Evolutionary conservation across 2,329 filamentous ascomycete species (phyloP).

Genomic region (Alternaria ventricosa): DNA sequence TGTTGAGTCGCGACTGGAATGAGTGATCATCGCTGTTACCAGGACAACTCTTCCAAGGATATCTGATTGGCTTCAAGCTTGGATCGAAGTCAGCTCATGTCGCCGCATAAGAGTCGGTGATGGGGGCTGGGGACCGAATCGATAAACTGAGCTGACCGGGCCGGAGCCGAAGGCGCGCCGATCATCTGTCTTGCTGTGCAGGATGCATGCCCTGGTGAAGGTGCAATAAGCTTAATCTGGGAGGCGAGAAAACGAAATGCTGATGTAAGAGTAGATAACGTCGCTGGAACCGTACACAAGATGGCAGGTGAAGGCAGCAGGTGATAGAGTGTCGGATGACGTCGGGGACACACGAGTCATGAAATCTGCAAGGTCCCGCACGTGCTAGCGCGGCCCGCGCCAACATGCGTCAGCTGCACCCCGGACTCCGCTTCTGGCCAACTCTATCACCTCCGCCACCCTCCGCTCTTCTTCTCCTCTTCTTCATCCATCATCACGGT

Average conservation of each 20-base stretch:
- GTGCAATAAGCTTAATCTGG: background rate
- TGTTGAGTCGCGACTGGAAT: background rate
- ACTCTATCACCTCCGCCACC: slow-evolving; percentile 16
- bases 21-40: background rate
- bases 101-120: background rate
- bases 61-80: background rate
- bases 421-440: slow-evolving; percentile 28
- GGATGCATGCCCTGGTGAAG: background rate
- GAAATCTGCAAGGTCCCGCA: slow-evolving; percentile 21
- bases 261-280: accelerated
- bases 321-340: background rate
- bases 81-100: background rate
- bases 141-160: background rate
- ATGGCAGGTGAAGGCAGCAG: background rate
- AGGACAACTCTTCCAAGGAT: background rate
- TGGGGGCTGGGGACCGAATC: background rate
- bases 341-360: slow-evolving; percentile 4
- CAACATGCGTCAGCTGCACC: slow-evolving; percentile 25
- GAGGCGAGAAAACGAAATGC: accelerated
- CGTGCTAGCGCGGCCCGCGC: slow-evolving; percentile 16
- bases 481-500: slow-evolving; percentile 15
- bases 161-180: background rate
- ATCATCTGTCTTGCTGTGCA: background rate
- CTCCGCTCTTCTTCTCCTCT: slow-evolving; percentile 2
- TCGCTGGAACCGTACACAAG: background rate